Evolutionary conservation across 73 alveolate species (phyloP).

Genomic region (Tetrahymena malaccensis): DNA sequence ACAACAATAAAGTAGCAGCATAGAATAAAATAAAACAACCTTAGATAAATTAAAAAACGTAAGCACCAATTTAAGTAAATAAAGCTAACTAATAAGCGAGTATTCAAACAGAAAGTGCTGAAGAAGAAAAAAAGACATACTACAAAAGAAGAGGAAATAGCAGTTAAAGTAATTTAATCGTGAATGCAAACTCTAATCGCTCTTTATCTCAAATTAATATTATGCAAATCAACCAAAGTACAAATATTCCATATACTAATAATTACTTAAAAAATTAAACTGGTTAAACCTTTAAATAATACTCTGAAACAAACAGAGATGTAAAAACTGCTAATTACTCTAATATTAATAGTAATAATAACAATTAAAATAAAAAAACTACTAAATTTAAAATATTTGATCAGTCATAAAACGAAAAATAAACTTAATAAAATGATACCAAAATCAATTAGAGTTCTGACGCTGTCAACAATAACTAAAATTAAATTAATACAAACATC

Average conservation of each 20-base stretch:
- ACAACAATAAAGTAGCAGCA: neutral
- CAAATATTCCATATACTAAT: neutral
- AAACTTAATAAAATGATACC: neutral
- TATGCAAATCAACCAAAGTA: neutral
- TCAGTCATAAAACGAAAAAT: neutral
- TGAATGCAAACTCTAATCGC: neutral
- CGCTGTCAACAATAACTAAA: neutral
- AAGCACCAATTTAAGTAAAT: neutral
- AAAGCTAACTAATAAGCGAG: neutral
- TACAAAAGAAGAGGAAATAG: neutral
- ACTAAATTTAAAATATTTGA: neutral
- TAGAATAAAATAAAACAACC: neutral
- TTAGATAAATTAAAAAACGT: too few relatives aligned
- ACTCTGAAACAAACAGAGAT: neutral
- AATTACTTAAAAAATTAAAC: neutral
- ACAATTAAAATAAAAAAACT: neutral
- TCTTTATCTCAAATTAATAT: neutral
- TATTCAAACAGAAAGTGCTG: neutral
- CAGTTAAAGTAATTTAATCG: neutral
- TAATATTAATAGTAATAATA: neutral
- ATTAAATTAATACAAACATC: neutral
- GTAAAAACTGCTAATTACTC: neutral
- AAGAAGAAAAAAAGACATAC: neutral
- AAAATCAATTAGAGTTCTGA: neutral
- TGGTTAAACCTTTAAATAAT: neutral